Base-by-base conservation (phyloP, 1,284 basidiomycete genomes). In the Ceratobasidium sp. region DNA sequence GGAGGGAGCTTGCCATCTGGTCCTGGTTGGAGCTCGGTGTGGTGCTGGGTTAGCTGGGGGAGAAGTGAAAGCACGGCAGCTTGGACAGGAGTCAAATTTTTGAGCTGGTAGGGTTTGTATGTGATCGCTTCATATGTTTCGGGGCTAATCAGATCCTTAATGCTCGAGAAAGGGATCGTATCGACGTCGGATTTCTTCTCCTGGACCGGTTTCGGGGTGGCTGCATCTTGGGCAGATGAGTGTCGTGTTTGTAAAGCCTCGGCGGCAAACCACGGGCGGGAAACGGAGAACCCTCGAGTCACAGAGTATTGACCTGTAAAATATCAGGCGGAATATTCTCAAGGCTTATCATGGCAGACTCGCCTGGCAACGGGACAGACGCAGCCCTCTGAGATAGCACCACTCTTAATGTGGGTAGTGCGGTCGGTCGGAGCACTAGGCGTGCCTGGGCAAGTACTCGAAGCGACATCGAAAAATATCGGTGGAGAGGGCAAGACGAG, bases 31-130 rank as follows among this genome's bases (percentile, higher is more conserved):
- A 68, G 39, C 52, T 66, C 62, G n/a, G 80, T 73, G 74, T 83
- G 81, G 1, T 85, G 84, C 21, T 80, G 75, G 13, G 82, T 80
- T 33, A 91, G 79, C 8, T 79, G 76, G 13, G 89, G 87, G 7
- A 91, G 80, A 44, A 87, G 80, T 72, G 78, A 87, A 1, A 95
- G 81, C 5, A 98, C 93, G 58, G 86, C 83, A 21, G 86, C 83
- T 78, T 98, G 96, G 0, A 98, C 95, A 11, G 87, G 78, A 1
- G 90, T 89, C 93, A 98, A 95, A 59, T 82, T 80, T 13, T 78
- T 82, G 71, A 93, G 85, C 23, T 83, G 80, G 82, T 95, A 91
- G 0, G 93, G 93, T 41, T 79, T 80, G 54, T 78, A 76, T 0
- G 83, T 88, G 68, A 95, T 81, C 6, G 91, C 87, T 71, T 83